phyloP scores from a whole-genome alignment of 257 asterid genomes.

The Solanum peruvianum region DNA sequence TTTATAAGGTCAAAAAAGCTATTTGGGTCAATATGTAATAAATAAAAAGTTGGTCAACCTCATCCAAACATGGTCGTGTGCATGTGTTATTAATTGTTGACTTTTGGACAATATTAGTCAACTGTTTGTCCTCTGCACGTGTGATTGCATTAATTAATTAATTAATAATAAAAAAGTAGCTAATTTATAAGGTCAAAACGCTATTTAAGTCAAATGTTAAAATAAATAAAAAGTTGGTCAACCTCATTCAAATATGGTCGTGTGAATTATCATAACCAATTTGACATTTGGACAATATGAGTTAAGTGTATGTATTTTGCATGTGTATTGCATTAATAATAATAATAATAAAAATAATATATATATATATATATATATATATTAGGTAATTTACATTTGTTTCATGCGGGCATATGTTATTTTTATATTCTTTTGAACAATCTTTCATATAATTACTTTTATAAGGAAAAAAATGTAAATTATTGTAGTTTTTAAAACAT shows the following conservation, averaged over 20 bases:
- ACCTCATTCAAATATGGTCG: neutral
- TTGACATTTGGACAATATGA: neutral
- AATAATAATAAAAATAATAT: too few relatives aligned
- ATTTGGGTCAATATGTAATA: neutral
- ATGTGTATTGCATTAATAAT: too few relatives aligned
- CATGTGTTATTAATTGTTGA: neutral
- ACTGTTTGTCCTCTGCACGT: neutral
- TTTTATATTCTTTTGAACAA: too few relatives aligned
- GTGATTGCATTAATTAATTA: neutral
- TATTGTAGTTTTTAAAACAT: too few relatives aligned
- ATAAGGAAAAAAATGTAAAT: too few relatives aligned
- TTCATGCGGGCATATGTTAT: too few relatives aligned
- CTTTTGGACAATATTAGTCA: neutral
- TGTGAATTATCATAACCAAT: neutral
- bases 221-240: neutral
- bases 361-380: too few relatives aligned
- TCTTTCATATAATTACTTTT: too few relatives aligned
- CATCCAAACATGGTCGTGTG: neutral
- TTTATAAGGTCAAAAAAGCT: neutral
- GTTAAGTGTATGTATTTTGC: too few relatives aligned
- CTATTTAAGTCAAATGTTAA: neutral
- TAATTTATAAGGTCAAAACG: too few relatives aligned
- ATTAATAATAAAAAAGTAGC: too few relatives aligned
- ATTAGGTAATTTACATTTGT: too few relatives aligned
- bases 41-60: neutral